phyloP scores from a whole-genome alignment of 1,284 basidiomycete genomes.

The Sphagnurus paluster region DNA sequence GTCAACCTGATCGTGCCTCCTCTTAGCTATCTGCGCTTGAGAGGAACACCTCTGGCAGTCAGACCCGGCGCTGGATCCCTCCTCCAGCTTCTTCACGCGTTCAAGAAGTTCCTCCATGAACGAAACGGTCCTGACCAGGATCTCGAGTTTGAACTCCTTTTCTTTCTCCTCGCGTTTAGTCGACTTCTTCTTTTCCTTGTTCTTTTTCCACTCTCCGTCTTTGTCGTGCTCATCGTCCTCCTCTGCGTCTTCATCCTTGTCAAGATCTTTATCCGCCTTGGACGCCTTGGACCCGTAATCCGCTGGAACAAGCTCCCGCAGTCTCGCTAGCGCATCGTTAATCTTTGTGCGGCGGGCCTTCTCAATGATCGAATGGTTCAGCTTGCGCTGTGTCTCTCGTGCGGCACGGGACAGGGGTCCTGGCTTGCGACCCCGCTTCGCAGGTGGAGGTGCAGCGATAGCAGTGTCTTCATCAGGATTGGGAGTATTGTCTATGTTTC shows the following conservation, averaged over 20 bases:
- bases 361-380: constrained; percentile 84
- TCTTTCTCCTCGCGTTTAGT: constrained; percentile 52
- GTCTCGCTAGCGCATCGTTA: constrained; percentile 71
- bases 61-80: constrained; percentile 1
- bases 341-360: constrained; percentile 82
- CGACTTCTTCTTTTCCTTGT: constrained; percentile 29
- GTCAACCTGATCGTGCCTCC: constrained; percentile 6
- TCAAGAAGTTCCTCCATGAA: constrained; percentile 66
- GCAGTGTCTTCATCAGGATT: constrained; percentile 9
- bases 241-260: constrained; percentile 28
- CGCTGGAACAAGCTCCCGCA: constrained; percentile 64
- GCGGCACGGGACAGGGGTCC: constrained; percentile 67
- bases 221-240: constrained; percentile 27
- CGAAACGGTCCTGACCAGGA: constrained; percentile 70
- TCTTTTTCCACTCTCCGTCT: constrained; percentile 34
- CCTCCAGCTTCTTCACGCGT: constrained; percentile 42
- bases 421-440: constrained; percentile 69
- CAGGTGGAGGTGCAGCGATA: constrained; percentile 21
- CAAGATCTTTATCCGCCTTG: constrained; percentile 22
- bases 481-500: constrained; percentile 7
- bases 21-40: constrained; percentile 2
- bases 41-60: constrained; percentile 21
- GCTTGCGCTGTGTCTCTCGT: constrained; percentile 74
- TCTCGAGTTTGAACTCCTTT: constrained; percentile 81
- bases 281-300: constrained; percentile 40